Conservation (phyloP, 805 yeast species). For the Candida sakaeoensis region DNA sequence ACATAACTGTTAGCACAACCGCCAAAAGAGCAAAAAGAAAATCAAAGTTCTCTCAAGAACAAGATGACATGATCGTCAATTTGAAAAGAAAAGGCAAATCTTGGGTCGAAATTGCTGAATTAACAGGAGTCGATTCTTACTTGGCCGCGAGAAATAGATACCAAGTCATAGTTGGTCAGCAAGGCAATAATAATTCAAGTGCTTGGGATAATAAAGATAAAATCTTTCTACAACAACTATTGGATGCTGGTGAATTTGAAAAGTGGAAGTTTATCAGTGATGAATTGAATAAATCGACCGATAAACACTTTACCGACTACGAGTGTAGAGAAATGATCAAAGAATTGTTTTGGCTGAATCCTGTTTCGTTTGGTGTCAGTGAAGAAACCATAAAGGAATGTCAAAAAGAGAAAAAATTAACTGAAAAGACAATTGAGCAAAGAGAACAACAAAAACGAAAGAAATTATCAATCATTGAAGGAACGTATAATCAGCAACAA, state of each 20-base stretch:
- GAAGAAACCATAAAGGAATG: slow-evolving; percentile 42
- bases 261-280: slow-evolving; percentile 65
- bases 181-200: slow-evolving; percentile 64
- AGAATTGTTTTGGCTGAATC: slow-evolving; percentile 51
- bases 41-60: slow-evolving; percentile 67
- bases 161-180: slow-evolving; percentile 79
- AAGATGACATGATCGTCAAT: slow-evolving; percentile 60
- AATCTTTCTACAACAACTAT: slow-evolving; percentile 42
- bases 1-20: slow-evolving; percentile 36
- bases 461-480: slow-evolving; percentile 7
- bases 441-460: slow-evolving; percentile 12
- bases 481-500: slow-evolving; percentile 6
- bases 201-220: slow-evolving; percentile 61
- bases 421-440: slow-evolving; percentile 28
- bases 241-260: slow-evolving; percentile 68
- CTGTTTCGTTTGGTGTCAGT: slow-evolving; percentile 54
- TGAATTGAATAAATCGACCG: slow-evolving; percentile 55
- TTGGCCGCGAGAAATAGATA: slow-evolving; percentile 75
- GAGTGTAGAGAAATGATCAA: slow-evolving; percentile 56
- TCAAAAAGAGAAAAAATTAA: slow-evolving; percentile 31
- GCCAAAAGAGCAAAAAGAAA: slow-evolving; percentile 54
- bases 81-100: slow-evolving; percentile 60
- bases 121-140: slow-evolving; percentile 59
- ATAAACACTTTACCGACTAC: slow-evolving; percentile 46
- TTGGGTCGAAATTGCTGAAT: slow-evolving; percentile 73